phyloP scores from a whole-genome alignment of 2,329 filamentous ascomycete species.

The Chaetomiaceae sp. region DNA sequence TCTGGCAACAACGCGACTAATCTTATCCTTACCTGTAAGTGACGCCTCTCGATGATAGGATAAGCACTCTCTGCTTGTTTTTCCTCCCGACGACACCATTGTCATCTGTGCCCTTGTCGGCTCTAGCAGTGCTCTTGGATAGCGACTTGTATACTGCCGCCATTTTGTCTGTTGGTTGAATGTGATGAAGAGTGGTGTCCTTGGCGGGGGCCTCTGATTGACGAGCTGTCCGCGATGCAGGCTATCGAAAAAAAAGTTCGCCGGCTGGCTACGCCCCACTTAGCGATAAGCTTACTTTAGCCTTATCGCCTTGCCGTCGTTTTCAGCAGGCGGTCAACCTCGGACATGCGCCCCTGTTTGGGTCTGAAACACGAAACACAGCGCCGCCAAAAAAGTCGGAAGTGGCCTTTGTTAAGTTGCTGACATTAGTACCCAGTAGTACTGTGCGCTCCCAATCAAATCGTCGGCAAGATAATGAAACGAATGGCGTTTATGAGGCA shows the following conservation, averaged over 20 bases:
- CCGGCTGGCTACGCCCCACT: conserved; percentile 16
- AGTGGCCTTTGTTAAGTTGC: neutral
- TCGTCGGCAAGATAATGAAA: no score
- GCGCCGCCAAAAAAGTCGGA: neutral
- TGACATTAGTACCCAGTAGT: no score
- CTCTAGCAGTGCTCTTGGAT: conserved; percentile 53
- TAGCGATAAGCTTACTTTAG: no score
- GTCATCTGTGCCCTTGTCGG: conserved; percentile 38
- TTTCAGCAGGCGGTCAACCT: conserved; percentile 4
- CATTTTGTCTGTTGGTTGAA: conserved; percentile 42
- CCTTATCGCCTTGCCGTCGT: conserved; percentile 6
- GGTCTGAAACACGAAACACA: conserved; percentile 6
- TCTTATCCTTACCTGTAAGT: conserved; percentile 64
- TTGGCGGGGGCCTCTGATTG: conserved; percentile 7
- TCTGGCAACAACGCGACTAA: neutral
- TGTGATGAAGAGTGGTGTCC: conserved; percentile 1
- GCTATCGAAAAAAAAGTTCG: conserved; percentile 25
- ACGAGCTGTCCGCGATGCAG: conserved; percentile 6
- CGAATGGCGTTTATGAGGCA: no score
- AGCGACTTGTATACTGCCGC: conserved; percentile 72
- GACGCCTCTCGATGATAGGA: conserved; percentile 87
- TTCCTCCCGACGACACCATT: conserved; percentile 47
- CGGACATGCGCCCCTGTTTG: neutral
- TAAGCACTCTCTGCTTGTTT: conserved; percentile 75
- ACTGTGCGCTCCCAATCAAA: no score